Evolutionary conservation across 805 yeast genomes (phyloP), one percentile per base, ranked within the genome.

Genomic region (Danielia oregonensis): DNA sequence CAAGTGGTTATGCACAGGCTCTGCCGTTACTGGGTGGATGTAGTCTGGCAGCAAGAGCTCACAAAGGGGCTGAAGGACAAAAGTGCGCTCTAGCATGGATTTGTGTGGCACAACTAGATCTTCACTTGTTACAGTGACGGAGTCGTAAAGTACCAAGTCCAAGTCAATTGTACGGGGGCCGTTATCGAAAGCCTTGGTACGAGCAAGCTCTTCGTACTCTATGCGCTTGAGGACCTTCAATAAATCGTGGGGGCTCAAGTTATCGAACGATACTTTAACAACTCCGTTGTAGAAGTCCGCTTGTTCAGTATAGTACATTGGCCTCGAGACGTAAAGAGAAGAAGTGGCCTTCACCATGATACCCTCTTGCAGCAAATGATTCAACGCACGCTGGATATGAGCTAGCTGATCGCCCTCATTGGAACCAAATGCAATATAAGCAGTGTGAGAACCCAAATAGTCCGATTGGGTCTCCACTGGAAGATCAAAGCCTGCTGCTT

Each of bases 161-260:
- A 93, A 68, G 53, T 93, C 99, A 34, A 93, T 84, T 9, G 86
- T 64, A 38, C 99, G 69, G 6, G 99, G 98, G 0, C 98, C 96
- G 55, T 93, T 93, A 10, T 84, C 89, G 45, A 86, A 71, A 27
- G 78, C 62, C 55, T 93, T 93, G 15, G 81, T 80, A 27, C 99
- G 66, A 4, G 74, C 66, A 23, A 89, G 64, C 10, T 72, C 72
- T 6, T 77, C 67, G 49, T 86, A 86, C 57, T 93, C 99, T 28
- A 93, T 82, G 17, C 72, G 65, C 52, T 93, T 91, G 38, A 89
- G 59, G 6, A 69, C 59, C 14, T 55, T 54, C 21, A 93, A 62
- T 11, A 93, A 61, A 1, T 76, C 80, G 22, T 69, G 65, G 1
- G 99, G 97, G 4, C 58, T 40, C 3, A 66, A 44, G 13, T 81